Conservation (phyloP, 2,329 filamentous ascomycete species). For the Orbilia blumenaviensis region DNA sequence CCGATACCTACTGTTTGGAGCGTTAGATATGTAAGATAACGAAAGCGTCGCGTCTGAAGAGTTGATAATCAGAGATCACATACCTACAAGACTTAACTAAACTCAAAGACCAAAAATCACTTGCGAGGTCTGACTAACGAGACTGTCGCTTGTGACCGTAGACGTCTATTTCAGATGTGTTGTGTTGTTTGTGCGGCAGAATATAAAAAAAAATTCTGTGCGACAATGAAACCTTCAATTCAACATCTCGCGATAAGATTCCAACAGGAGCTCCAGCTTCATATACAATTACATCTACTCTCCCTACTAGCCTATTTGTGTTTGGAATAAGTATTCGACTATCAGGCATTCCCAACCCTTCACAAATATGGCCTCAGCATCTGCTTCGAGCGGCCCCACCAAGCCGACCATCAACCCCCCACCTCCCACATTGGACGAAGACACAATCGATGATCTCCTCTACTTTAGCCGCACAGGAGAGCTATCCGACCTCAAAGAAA, state of each 20-base stretch:
- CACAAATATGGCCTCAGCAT: conserved; percentile 19
- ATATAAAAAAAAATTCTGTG: conserved; percentile 42
- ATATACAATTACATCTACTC: background rate
- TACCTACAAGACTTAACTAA: too few relatives aligned
- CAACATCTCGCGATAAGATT: background rate
- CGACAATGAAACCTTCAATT: conserved; percentile 22
- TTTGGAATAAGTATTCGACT: background rate
- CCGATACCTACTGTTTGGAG: conserved; percentile 5
- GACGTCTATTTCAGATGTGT: background rate
- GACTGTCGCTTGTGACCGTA: background rate
- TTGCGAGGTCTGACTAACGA: too few relatives aligned
- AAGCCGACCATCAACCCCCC: conserved; percentile 33
- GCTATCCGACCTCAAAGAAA: conserved; percentile 70
- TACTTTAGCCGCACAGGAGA: conserved; percentile 86
- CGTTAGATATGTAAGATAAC: background rate
- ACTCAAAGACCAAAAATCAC: too few relatives aligned
- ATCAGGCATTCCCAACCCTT: background rate
- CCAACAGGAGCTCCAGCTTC: background rate
- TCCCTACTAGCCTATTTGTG: background rate
- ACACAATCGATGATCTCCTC: conserved; percentile 89
- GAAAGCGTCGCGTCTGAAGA: too few relatives aligned
- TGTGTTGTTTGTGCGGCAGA: conserved; percentile 35
- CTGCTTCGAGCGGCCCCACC: conserved; percentile 5
- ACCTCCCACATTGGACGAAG: conserved; percentile 69
- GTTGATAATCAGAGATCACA: too few relatives aligned